Percentiles rank a stretch among this genome's conserved stretches.
Evolutionary conservation across 2,329 filamentous ascomycete species (phyloP).

Genomic region (Botrytis porri): DNA sequence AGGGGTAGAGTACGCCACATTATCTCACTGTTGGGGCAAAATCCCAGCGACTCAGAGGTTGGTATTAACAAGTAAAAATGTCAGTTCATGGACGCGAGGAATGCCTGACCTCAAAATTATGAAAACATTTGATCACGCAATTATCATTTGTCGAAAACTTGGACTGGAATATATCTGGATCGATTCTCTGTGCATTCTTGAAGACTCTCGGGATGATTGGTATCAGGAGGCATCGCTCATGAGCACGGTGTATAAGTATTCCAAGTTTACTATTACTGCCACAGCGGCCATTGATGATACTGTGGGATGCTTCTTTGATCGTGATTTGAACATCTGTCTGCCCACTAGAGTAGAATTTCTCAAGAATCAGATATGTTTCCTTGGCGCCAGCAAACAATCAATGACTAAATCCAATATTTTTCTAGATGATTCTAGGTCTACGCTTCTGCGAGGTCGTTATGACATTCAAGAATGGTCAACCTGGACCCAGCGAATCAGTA

Average conservation of each 20-base stretch:
- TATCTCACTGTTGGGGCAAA: neutral
- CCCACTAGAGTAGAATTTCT: neutral
- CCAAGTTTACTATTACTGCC: neutral
- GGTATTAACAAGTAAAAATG: rapidly evolving
- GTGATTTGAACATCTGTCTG: neutral
- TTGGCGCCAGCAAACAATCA: neutral
- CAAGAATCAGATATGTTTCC: neutral
- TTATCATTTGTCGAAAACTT: neutral
- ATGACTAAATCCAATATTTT: neutral
- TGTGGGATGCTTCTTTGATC: neutral
- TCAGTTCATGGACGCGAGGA: neutral
- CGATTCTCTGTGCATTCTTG: neutral
- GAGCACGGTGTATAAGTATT: neutral
- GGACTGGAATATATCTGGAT: neutral
- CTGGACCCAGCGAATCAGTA: rapidly evolving
- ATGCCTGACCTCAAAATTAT: neutral
- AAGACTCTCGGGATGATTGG: neutral
- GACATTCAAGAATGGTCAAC: neutral
- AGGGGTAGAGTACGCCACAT: neutral
- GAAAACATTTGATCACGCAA: neutral
- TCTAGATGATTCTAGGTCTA: neutral
- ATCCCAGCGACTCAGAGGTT: neutral
- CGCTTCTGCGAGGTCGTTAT: neutral
- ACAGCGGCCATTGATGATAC: neutral
- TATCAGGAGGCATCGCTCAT: neutral